Evolutionary conservation across 176 grass and related monocot species (phyloP).

Genomic region (Eleusine indica): DNA sequence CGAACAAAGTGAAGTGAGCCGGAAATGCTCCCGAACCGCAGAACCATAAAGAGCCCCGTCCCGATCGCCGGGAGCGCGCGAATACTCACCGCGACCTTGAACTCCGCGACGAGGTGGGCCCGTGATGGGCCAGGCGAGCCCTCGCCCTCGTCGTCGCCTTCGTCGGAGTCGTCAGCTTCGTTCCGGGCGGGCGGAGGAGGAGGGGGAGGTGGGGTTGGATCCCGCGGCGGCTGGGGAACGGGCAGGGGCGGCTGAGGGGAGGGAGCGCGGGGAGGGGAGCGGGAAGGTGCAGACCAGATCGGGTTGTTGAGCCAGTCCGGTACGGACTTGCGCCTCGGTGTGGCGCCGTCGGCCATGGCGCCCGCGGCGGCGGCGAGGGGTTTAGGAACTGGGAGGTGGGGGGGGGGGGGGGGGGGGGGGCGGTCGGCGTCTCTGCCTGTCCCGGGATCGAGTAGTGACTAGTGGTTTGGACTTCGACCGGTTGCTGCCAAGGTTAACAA

Average conservation of each 20-base stretch:
- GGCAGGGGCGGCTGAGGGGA: constrained; percentile 42
- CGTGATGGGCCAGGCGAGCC: constrained; percentile 47
- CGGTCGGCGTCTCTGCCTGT: background rate
- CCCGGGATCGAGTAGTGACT: constrained; percentile 1
- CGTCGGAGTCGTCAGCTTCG: background rate
- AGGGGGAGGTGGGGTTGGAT: constrained; percentile 35
- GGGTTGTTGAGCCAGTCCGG: constrained; percentile 96
- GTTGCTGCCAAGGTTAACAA: background rate
- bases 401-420: background rate
- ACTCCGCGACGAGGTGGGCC: constrained; percentile 68
- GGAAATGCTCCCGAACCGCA: background rate
- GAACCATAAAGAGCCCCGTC: background rate
- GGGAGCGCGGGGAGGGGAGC: constrained; percentile 41
- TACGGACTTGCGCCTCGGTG: constrained; percentile 51
- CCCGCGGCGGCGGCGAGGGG: constrained; percentile 27
- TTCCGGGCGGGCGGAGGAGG: constrained; percentile 17
- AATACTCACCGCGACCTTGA: constrained; percentile 61
- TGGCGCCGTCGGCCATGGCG: constrained; percentile 59
- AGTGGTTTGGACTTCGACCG: constrained; percentile 30
- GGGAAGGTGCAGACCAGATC: constrained; percentile 72
- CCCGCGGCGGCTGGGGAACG: constrained; percentile 36
- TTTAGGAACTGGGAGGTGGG: constrained; percentile 28
- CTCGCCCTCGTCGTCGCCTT: background rate
- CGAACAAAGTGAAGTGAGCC: constrained; percentile 19
- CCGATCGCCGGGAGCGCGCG: background rate